Conservation (phyloP, 176 grass and related monocot genomes). For the Oropetium thomaeum region DNA sequence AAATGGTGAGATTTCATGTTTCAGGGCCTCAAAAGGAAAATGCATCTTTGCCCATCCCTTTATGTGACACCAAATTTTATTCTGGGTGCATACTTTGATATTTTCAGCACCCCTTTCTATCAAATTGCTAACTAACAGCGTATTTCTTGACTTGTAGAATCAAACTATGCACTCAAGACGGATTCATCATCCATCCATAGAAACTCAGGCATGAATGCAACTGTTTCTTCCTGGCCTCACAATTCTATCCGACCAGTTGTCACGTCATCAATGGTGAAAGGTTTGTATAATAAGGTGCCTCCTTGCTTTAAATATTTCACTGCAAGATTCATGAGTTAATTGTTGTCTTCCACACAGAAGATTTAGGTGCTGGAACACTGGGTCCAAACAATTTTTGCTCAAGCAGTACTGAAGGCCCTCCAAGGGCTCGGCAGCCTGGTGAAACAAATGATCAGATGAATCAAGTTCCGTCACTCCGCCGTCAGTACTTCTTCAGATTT, state of each 20-base stretch:
- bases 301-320: conserved; percentile 1
- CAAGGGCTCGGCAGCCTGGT: conserved; percentile 44
- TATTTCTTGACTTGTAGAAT: conserved; percentile 55
- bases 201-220: conserved; percentile 41
- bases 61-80: background rate
- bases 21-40: background rate
- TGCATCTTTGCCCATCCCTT: background rate
- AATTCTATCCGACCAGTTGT: conserved; percentile 51
- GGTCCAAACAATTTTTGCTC: conserved; percentile 68
- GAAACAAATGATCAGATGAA: conserved; percentile 66
- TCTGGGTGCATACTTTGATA: background rate
- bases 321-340: conserved; percentile 31
- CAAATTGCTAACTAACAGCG: conserved; percentile 31
- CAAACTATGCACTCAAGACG: conserved; percentile 45
- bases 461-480: conserved; percentile 59
- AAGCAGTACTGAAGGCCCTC: conserved; percentile 58
- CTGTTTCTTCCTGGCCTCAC: conserved; percentile 66
- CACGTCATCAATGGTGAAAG: conserved; percentile 57
- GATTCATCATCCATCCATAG: conserved; percentile 53
- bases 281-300: conserved; percentile 29
- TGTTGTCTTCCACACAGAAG: conserved; percentile 49
- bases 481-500: conserved; percentile 59
- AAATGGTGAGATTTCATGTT: conserved; percentile 59
- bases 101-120: conserved; percentile 30
- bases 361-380: conserved; percentile 43